Evolutionary conservation across 345 rosid species (phyloP).

Genomic region (Mercurialis annua): DNA sequence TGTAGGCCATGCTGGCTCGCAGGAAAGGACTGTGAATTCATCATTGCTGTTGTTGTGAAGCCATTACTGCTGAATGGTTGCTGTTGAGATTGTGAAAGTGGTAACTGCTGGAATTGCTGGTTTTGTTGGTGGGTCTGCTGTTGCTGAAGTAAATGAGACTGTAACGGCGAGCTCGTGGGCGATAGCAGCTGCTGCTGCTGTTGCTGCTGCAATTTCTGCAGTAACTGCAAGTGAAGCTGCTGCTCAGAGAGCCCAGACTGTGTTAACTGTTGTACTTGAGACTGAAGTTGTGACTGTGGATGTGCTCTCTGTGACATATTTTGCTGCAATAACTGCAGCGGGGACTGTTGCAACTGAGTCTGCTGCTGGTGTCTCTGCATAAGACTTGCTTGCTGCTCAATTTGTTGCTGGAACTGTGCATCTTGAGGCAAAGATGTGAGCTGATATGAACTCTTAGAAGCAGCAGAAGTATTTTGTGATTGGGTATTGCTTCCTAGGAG

Average conservation of each 20-base stretch:
- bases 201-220: conserved; percentile 65
- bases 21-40: conserved; percentile 56
- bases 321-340: conserved; percentile 51
- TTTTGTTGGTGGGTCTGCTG: conserved; percentile 47
- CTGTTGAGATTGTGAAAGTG: conserved; percentile 56
- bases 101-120: conserved; percentile 47
- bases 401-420: conserved; percentile 49
- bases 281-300: conserved; percentile 30
- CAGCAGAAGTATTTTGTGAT: conserved; percentile 36
- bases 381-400: conserved; percentile 62
- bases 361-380: conserved; percentile 62
- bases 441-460: conserved; percentile 49
- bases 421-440: conserved; percentile 63
- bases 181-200: conserved; percentile 61
- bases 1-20: conserved; percentile 53
- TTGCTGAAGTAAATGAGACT: conserved; percentile 68
- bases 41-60: conserved; percentile 49
- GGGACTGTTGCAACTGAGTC: conserved; percentile 55
- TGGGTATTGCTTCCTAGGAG: conserved; percentile 42
- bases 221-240: conserved; percentile 64
- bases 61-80: conserved; percentile 53
- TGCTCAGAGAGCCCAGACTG: conserved; percentile 77
- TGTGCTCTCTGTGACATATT: conserved; percentile 55
- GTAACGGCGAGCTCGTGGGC: conserved; percentile 54
- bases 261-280: conserved; percentile 51